A percentile compares a stretch with the other conserved stretches of the same genome.
phyloP scores from a whole-genome alignment of 2,329 filamentous ascomycete species.

The Xylariaceae sp. region DNA sequence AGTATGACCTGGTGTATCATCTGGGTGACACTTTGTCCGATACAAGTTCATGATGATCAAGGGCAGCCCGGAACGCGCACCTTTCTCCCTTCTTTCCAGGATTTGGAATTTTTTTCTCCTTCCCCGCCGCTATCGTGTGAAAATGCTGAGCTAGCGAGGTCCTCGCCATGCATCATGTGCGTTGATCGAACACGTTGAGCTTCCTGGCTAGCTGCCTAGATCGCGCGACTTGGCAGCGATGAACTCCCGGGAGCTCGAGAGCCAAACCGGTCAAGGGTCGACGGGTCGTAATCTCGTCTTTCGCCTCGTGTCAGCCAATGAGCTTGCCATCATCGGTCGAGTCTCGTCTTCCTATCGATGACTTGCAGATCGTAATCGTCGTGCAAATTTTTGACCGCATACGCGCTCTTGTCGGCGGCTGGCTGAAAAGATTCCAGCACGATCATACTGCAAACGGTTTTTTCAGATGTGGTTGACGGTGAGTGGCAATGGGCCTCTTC shows the following conservation, averaged over 20 bases:
- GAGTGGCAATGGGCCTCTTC: neutral
- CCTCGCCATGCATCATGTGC: slow-evolving; percentile 1
- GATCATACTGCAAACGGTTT: neutral
- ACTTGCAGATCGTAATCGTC: neutral
- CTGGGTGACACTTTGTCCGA: neutral
- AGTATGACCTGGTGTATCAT: neutral
- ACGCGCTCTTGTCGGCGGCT: neutral
- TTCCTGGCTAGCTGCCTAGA: neutral
- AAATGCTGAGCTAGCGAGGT: neutral
- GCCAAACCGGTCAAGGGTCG: neutral
- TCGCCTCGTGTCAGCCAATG: neutral
- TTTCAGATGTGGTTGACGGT: neutral
- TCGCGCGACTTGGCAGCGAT: slow-evolving; percentile 5
- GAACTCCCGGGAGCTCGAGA: neutral
- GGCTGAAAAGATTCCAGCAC: neutral
- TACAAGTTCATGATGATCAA: neutral
- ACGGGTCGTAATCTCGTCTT: neutral
- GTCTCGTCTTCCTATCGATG: neutral
- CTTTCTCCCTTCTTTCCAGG: neutral
- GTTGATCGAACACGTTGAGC: neutral
- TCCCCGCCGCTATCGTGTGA: neutral
- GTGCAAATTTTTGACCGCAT: neutral
- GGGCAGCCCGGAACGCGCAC: neutral
- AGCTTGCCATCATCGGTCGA: slow-evolving; percentile 1
- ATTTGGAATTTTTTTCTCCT: neutral